Conservation (phyloP, 306 rosid genomes). For the Mucuna pruriens region DNA sequence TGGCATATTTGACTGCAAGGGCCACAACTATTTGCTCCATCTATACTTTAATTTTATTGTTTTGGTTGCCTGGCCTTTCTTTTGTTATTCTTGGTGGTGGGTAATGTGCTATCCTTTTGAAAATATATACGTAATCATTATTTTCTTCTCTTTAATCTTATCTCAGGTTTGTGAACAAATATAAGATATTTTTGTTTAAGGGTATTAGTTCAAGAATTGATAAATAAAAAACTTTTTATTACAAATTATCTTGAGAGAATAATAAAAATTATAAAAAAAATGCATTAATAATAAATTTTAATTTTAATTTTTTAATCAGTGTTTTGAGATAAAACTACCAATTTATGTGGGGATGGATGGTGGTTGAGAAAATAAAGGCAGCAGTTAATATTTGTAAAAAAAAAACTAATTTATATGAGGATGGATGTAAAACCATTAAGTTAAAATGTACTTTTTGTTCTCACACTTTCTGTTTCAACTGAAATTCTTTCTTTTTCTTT, state of each 20-base stretch:
- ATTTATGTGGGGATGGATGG: background rate
- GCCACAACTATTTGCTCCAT: background rate
- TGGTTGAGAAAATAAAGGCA: background rate
- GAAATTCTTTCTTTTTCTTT: too few relatives aligned
- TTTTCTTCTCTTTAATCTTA: background rate
- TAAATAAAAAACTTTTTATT: background rate
- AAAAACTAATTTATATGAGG: background rate
- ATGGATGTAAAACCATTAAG: too few relatives aligned
- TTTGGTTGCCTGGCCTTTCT: background rate
- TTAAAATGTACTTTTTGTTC: too few relatives aligned
- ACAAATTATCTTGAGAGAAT: background rate
- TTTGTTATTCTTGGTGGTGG: background rate
- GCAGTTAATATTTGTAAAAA: background rate
- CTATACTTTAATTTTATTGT: conserved; percentile 1
- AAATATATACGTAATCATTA: background rate
- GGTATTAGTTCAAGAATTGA: background rate
- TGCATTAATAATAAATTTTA: background rate
- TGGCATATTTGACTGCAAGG: conserved; percentile 34
- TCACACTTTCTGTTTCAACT: too few relatives aligned
- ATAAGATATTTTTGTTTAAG: background rate
- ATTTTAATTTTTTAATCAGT: background rate
- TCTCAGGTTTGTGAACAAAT: background rate
- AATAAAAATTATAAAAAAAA: background rate
- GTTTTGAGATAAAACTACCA: background rate
- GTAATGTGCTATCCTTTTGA: background rate